Evolutionary conservation across 2,329 filamentous ascomycete genomes (phyloP).

Genomic region (Diaporthe amygdali): DNA sequence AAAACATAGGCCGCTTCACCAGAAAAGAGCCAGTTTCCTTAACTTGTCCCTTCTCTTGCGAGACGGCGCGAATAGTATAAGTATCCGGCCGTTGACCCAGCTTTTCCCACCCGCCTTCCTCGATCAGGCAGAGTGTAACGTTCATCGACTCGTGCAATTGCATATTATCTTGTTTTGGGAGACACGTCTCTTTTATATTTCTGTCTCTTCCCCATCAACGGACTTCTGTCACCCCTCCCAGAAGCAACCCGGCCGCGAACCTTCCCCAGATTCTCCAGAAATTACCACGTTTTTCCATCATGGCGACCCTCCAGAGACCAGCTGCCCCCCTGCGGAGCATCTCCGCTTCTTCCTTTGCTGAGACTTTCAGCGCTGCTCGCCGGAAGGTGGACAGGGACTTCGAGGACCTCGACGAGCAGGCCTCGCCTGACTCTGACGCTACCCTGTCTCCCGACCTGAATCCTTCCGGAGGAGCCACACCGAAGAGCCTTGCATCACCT

Average conservation of each 20-base stretch:
- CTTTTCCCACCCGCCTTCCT: neutral
- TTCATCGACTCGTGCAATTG: neutral
- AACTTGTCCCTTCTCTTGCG: neutral
- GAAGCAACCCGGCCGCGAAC: neutral
- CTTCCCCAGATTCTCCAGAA: conserved; percentile 12
- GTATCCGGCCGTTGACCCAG: conserved; percentile 15
- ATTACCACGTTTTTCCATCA: conserved; percentile 10
- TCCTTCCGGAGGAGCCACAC: conserved; percentile 31
- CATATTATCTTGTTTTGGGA: neutral
- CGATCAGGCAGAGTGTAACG: conserved; percentile 1
- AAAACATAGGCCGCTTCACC: conserved; percentile 5
- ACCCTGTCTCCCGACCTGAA: conserved; percentile 3
- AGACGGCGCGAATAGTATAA: conserved; percentile 19
- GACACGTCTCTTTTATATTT: neutral
- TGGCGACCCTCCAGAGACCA: conserved; percentile 34
- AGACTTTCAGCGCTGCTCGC: conserved; percentile 38
- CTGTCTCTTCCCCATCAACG: conserved; percentile 5
- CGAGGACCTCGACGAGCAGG: conserved; percentile 28
- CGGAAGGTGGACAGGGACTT: conserved; percentile 33
- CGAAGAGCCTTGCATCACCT: conserved; percentile 41
- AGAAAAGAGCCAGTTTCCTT: neutral
- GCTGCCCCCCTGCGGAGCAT: conserved; percentile 32
- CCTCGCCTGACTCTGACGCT: conserved; percentile 25
- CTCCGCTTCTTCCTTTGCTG: conserved; percentile 39
- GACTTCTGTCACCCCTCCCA: conserved; percentile 15